A percentile compares a stretch with the other conserved stretches of the same genome.
phyloP scores from a whole-genome alignment of 495 filamentous ascomycete genomes.

The Aspergillus panamensis region DNA sequence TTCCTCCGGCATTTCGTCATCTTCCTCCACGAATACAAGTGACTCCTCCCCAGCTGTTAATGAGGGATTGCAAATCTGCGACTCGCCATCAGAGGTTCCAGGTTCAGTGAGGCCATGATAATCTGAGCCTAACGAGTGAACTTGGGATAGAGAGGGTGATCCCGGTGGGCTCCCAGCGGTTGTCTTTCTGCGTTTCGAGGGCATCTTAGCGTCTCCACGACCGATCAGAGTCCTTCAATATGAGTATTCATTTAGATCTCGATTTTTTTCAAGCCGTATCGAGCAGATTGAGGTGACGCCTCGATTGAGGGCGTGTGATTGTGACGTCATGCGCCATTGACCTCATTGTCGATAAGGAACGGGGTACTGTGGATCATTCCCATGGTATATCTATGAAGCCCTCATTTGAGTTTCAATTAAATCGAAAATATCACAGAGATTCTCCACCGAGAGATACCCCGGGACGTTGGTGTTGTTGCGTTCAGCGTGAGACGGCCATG shows the following conservation, averaged over 20 bases:
- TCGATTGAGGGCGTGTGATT: not conserved
- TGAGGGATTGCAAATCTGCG: not conserved
- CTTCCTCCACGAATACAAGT: conserved; percentile 1
- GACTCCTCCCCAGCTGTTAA: not conserved
- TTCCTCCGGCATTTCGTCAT: conserved; percentile 16
- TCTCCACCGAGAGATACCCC: too few species aligned
- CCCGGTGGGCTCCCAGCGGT: not conserved
- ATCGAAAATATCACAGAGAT: too few species aligned
- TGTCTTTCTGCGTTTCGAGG: conserved; percentile 3
- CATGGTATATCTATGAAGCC: too few species aligned
- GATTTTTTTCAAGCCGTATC: not conserved
- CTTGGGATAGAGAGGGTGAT: not conserved
- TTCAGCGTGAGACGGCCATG: too few species aligned
- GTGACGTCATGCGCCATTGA: not conserved
- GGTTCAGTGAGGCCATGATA: not conserved
- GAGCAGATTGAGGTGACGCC: too few species aligned
- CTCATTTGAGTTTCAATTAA: too few species aligned
- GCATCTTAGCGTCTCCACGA: not conserved
- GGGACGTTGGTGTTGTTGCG: too few species aligned
- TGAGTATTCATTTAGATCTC: not conserved
- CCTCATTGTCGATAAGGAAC: not conserved
- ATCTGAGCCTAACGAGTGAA: not conserved
- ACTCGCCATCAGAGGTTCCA: not conserved
- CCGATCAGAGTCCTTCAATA: not conserved
- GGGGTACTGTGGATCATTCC: too few species aligned